Evolutionary conservation across 2,329 filamentous ascomycete genomes (phyloP).

Genomic region (Dothistroma pini): DNA sequence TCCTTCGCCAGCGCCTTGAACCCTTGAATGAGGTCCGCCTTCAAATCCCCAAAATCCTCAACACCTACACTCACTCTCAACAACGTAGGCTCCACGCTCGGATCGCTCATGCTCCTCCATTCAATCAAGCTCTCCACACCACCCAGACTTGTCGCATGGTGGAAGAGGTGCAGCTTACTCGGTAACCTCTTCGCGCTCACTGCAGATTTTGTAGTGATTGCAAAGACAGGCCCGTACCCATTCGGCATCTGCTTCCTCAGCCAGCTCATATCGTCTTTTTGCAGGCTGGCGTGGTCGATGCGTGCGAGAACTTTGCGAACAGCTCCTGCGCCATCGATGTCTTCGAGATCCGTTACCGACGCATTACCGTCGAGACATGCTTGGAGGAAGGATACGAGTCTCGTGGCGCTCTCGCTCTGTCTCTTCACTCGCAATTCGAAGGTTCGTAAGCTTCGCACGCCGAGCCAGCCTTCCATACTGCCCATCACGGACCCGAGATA

Average conservation of each 20-base stretch:
- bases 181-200: constrained; percentile 66
- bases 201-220: constrained; percentile 61
- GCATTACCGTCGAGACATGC: constrained; percentile 39
- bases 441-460: constrained; percentile 79
- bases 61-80: constrained; percentile 81
- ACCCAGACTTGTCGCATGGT: constrained; percentile 90
- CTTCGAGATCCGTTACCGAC: background rate
- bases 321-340: constrained; percentile 41
- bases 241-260: constrained; percentile 82
- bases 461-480: constrained; percentile 86
- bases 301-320: constrained; percentile 56
- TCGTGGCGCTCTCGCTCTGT: constrained; percentile 68
- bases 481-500: constrained; percentile 82
- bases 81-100: constrained; percentile 64
- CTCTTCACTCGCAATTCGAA: constrained; percentile 75
- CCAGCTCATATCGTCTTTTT: constrained; percentile 66
- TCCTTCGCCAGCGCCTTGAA: constrained; percentile 53
- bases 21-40: constrained; percentile 66
- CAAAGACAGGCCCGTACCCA: constrained; percentile 86
- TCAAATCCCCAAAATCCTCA: constrained; percentile 81
- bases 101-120: constrained; percentile 89
- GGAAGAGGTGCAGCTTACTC: constrained; percentile 75
- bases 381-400: constrained; percentile 69
- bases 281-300: constrained; percentile 75
- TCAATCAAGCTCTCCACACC: constrained; percentile 95